phyloP scores from a whole-genome alignment of 305 asterid genomes.

The Fraxinus latifolia region DNA sequence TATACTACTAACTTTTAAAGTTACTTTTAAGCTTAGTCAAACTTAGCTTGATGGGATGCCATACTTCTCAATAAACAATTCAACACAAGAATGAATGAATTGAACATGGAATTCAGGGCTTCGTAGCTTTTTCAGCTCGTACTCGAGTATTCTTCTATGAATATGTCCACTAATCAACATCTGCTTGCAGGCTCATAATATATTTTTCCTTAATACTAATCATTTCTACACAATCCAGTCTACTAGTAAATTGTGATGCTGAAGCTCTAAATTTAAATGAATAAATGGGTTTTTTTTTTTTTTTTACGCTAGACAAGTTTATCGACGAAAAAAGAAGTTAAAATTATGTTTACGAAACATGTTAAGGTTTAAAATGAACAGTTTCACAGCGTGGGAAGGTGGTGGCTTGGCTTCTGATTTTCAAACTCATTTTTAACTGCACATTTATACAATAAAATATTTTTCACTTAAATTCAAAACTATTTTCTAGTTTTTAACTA shows the following conservation, averaged over 20 bases:
- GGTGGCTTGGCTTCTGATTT: neutral
- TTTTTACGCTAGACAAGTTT: neutral
- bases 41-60: neutral
- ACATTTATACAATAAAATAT: no score
- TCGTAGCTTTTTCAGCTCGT: neutral
- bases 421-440: no score
- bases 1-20: neutral
- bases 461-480: neutral
- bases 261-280: no score
- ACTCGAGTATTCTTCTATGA: neutral
- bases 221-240: neutral
- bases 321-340: neutral
- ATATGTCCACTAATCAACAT: neutral
- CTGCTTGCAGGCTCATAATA: neutral
- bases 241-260: no score
- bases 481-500: no score
- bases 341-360: neutral
- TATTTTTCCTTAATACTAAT: neutral
- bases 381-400: neutral
- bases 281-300: no score
- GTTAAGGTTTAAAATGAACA: neutral
- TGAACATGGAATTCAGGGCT: conserved; percentile 12
- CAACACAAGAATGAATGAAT: neutral
- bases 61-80: neutral
- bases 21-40: neutral